These are phyloP conservation scores for Trichophaea hybrida DNA, from an alignment of 2,329 filamentous ascomycete species.

Conservation along the genomic window DNA sequence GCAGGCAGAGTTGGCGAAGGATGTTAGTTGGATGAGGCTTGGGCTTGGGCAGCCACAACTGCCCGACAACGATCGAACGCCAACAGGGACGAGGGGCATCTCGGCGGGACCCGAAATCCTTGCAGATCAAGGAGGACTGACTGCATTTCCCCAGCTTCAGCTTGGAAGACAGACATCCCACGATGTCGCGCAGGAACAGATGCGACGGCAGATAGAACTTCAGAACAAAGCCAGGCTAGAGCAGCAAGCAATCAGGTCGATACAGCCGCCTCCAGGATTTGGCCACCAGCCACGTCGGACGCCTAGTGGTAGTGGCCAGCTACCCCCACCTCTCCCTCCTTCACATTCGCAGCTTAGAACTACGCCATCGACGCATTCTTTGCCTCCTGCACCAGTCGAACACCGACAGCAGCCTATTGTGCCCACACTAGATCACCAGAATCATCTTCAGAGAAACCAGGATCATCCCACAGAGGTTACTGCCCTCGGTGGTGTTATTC, in stretches of 20 bases:
- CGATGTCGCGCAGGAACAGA: constrained; percentile 20
- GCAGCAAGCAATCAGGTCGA: constrained; percentile 4
- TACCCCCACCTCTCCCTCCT: constrained; percentile 13
- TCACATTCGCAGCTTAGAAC: constrained; percentile 11
- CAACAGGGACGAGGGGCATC: not conserved
- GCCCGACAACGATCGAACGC: not conserved
- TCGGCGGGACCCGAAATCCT: not conserved
- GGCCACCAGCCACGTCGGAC: constrained; percentile 15
- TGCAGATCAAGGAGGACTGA: constrained; percentile 1
- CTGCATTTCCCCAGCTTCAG: constrained; percentile 14
- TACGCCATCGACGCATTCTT: constrained; percentile 19
- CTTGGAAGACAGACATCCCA: constrained; percentile 20
- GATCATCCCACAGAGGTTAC: constrained; percentile 50
- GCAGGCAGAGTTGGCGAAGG: constrained; percentile 49
- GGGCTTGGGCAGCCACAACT: constrained; percentile 22
- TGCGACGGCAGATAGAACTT: constrained; percentile 19
- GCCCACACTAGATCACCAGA: not conserved
- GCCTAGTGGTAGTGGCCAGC: constrained; percentile 12
- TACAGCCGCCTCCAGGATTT: constrained; percentile 19
- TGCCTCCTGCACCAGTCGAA: constrained; percentile 15
- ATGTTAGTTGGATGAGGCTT: constrained; percentile 45
- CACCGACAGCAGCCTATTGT: constrained; percentile 16
- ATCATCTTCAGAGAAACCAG: not conserved
- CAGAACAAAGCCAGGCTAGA: constrained; percentile 21
- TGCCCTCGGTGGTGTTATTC: constrained; percentile 76